Base-by-base conservation (phyloP, 2,329 filamentous ascomycete genomes). In the Ophiostoma perfectum region DNA sequence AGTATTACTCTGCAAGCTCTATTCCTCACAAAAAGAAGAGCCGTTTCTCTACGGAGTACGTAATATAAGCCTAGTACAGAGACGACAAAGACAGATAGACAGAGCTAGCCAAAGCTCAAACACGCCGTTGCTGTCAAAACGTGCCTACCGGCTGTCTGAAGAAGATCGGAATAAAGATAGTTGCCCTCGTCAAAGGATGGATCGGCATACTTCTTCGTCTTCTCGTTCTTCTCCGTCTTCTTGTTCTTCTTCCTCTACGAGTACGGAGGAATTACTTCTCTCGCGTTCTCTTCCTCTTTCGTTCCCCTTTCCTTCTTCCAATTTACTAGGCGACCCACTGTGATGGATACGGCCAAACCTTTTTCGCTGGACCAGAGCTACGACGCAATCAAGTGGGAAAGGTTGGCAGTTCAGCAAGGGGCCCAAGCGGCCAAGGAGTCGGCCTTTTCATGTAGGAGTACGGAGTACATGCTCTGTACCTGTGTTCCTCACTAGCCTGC, bases 51-150 rank as follows among this genome's bases (percentile, higher is more conserved):
- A 27, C 27, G 27, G 27, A 27, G 27, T 27, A 27, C 27, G 27
- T 27, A 27, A 27, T 27, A 27, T 27, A n/a, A n/a, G n/a, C n/a
- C n/a, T n/a, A 27, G 27, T 27, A 27, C 27, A 27, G 27, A 27
- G 27, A 27, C 27, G 27, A 27, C 4, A 47, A n/a, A n/a, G n/a
- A 55, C 49, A 7, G 49, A 18, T 27, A 6, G 8, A 11, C 49
- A 55, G 49, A 55, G 49, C 49, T 55, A 55, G 49, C 5, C 49
- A 55, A 27, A 36, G 49, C 49, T 55, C 49, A 55, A 55, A 55
- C 49, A 55, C 49, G 49, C 49, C 49, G 49, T 55, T 55, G 49
- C 49, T 55, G 49, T 55, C 49, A 55, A 55, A 55, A 55, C 49
- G 49, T 36, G 49, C 14, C 5, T 5, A 55, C 18, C 49, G 18